Evolutionary conservation across 1,139 yeast genomes (phyloP).

Genomic region (Debaryomycetaceae sp.): DNA sequence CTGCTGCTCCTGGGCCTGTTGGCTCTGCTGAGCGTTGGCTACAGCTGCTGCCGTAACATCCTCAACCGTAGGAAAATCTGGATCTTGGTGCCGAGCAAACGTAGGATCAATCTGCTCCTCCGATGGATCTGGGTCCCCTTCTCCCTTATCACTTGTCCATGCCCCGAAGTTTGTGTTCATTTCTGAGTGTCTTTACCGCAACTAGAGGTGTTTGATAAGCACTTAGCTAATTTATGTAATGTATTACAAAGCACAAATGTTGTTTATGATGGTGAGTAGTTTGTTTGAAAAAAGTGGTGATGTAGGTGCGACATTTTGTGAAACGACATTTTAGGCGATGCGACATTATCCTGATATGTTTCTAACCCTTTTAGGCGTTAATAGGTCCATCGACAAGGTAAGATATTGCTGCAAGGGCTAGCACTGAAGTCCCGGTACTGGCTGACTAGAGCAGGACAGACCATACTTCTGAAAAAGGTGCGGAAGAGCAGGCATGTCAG

Average conservation of each 20-base stretch:
- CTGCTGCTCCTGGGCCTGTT: constrained; percentile 8
- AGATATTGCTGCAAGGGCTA: background rate
- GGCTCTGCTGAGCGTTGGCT: constrained; percentile 19
- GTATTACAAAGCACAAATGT: constrained; percentile 5
- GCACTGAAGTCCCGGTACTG: background rate
- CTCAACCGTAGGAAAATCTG: constrained; percentile 23
- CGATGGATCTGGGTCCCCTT: constrained; percentile 10
- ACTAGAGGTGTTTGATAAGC: constrained; percentile 5
- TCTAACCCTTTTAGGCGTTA: background rate
- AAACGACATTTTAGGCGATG: background rate
- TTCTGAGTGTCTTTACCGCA: constrained; percentile 1
- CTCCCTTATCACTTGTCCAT: constrained; percentile 21
- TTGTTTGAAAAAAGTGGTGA: background rate
- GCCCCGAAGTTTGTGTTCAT: constrained; percentile 25
- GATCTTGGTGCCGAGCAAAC: constrained; percentile 24
- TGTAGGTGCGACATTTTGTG: background rate
- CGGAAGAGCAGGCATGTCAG: background rate
- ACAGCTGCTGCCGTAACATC: constrained; percentile 33
- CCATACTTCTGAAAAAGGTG: background rate
- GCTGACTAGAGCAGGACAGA: too few species aligned
- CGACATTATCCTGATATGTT: background rate
- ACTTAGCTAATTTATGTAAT: constrained; percentile 10
- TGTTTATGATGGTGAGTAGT: background rate
- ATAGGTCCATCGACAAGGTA: background rate
- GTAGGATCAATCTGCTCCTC: constrained; percentile 29